phyloP scores from a whole-genome alignment of 805 yeast species.

The Saccharomycopsis microspora region DNA sequence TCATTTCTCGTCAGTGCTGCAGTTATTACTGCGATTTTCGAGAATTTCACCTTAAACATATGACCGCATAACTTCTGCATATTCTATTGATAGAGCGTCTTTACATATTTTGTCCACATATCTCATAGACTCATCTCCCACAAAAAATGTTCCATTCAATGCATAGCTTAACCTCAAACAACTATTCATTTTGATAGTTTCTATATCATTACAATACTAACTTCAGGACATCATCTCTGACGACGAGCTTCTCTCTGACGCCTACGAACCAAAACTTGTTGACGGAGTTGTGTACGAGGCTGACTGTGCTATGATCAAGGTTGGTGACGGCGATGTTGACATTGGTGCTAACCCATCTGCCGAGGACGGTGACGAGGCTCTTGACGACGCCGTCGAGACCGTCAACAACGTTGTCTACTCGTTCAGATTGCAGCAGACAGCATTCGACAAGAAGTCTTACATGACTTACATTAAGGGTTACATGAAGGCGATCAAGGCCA shows the following conservation, averaged over 20 bases:
- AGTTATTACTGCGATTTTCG: no score
- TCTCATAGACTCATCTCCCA: background rate
- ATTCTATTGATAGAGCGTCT: no score
- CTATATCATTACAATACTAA: conserved; percentile 18
- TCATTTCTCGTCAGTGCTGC: no score
- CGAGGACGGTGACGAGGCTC: conserved; percentile 78
- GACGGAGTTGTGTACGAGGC: conserved; percentile 94
- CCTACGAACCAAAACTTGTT: conserved; percentile 81
- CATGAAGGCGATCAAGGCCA: conserved; percentile 93
- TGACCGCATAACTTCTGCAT: no score
- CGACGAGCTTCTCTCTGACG: conserved; percentile 96
- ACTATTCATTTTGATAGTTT: background rate
- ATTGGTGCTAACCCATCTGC: conserved; percentile 99
- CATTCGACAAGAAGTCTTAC: conserved; percentile 97
- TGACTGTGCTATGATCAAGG: conserved; percentile 85
- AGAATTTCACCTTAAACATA: no score
- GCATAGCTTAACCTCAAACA: no score
- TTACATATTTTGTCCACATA: background rate
- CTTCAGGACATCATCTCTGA: conserved; percentile 73
- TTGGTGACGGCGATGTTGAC: conserved; percentile 79
- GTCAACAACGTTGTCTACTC: conserved; percentile 99
- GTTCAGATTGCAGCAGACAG: conserved; percentile 93
- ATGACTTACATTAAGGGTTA: conserved; percentile 94
- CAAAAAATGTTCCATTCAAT: background rate
- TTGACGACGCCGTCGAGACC: conserved; percentile 77